Base-by-base conservation (phyloP, 2,329 filamentous ascomycete genomes). In the Fusarium burgessii region DNA sequence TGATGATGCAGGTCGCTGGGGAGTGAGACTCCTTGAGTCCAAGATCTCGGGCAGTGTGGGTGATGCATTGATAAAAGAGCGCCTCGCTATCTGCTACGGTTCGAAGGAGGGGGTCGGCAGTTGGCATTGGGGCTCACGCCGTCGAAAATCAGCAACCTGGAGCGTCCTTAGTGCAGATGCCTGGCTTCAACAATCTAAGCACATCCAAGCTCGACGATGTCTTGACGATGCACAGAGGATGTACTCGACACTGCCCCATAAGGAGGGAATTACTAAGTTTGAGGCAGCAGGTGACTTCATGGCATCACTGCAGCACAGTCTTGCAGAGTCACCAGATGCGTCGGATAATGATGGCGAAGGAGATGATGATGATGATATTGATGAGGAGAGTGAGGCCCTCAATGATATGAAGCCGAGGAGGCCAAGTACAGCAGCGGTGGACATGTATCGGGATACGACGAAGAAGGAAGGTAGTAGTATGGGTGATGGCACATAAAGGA, bases 131-230 rank as follows among this genome's bases (percentile, higher is more conserved):
- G 94, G 95, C 18, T 86, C 88, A 12, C 88, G 95, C 67, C 88
- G 87, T 65, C 88, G 96, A 51, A 99, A 98, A 83, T 93, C 95
- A 4, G 96, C 93, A 0, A 88, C 97, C 70, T 99, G 95, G 95
- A 92, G 91, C 72, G 87, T 96, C 25, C 86, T 97, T 41, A 92
- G 93, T 3, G 91, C 94, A 1, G 92, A 97, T 75, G 88, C 90
- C 3, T 99, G 96, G 96, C 85, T 95, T 58, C 87, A 88, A 54
- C 88, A 95, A 68, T 89, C 88, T 36, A 95, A 95, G 77, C 90
- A 90, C 57, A 88, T 92, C 17, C 92, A 97, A 77, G 93, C 94
- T 2, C 92, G 93, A 72, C 87, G 89, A 62, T 93, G 93, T 70
- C 86, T 98, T 2, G 90, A 92, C 51, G 89, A 92, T 71, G 93